phyloP scores from a whole-genome alignment of 2,329 filamentous ascomycete genomes.

The Ustilaginoidea virens region DNA sequence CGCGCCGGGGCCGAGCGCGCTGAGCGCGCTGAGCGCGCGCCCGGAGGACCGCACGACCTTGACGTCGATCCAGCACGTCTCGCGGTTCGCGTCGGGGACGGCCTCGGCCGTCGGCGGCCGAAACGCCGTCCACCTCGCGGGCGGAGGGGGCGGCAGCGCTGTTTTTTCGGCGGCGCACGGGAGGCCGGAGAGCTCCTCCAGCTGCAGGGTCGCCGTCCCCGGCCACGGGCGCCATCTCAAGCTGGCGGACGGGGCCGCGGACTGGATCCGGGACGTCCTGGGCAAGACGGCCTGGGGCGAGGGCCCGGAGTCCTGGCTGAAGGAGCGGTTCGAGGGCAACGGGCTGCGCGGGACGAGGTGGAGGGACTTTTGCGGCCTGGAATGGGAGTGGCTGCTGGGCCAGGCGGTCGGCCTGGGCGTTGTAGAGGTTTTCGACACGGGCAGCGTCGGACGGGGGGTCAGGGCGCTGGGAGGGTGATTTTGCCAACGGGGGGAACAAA shows the following conservation, averaged over 20 bases:
- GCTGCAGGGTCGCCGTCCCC: constrained; percentile 46
- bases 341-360: constrained; percentile 30
- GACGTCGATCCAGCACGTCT: constrained; percentile 45
- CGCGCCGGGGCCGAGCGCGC: constrained; percentile 16
- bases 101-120: constrained; percentile 53
- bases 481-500: too few species aligned
- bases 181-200: neutral
- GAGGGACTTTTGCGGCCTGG: constrained; percentile 53
- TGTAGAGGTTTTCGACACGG: constrained; percentile 61
- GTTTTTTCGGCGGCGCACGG: neutral
- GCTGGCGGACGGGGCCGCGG: constrained; percentile 43
- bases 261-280: constrained; percentile 45
- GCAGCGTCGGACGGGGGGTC: constrained; percentile 55
- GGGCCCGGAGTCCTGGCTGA: constrained; percentile 43
- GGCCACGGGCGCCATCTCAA: constrained; percentile 53
- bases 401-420: constrained; percentile 56
- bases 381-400: constrained; percentile 56
- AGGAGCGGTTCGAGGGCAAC: constrained; percentile 58
- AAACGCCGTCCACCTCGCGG: constrained; percentile 47
- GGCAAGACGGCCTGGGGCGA: constrained; percentile 45
- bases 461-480: constrained; percentile 23
- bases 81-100: constrained; percentile 51
- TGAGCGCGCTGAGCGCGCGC: constrained; percentile 26
- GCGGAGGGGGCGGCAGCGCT: constrained; percentile 36
- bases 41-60: constrained; percentile 40